Evolutionary conservation across 192 early-diverging fungal genomes (phyloP).

Genomic region (Glomus cerebriforme): DNA sequence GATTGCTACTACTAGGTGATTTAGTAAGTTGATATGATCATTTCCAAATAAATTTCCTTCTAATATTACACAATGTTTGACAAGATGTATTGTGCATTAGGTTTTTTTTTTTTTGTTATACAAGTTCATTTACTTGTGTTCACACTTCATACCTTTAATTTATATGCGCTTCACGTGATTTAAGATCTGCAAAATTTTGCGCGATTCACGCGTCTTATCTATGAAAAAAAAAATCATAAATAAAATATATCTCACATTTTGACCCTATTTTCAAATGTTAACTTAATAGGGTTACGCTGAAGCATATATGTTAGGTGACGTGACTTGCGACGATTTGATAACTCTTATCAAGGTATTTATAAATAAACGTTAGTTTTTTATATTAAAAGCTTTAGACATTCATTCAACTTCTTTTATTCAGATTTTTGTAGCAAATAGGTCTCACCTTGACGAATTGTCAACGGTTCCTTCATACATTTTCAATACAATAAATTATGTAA

Average conservation of each 20-base stretch:
- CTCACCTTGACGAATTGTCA: slow-evolving; percentile 47
- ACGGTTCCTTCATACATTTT: slow-evolving; percentile 53
- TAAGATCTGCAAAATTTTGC: not conserved
- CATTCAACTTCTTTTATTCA: slow-evolving; percentile 1
- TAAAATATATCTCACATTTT: not conserved
- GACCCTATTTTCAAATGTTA: not conserved
- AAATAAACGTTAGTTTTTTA: not conserved
- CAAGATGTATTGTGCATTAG: not conserved
- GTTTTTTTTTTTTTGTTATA: not conserved
- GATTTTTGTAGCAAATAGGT: slow-evolving; percentile 61
- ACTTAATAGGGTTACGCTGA: slow-evolving; percentile 64
- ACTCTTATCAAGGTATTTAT: slow-evolving; percentile 50
- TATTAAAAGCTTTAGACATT: not conserved
- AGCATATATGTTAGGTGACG: slow-evolving; percentile 69
- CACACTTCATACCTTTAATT: not conserved
- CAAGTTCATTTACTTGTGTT: not conserved
- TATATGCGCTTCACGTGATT: not conserved
- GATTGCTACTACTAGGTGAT: slow-evolving; percentile 52
- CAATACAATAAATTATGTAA: slow-evolving; percentile 52
- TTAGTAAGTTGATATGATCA: slow-evolving; percentile 41
- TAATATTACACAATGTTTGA: not conserved
- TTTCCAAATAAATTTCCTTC: too few relatives aligned
- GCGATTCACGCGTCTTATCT: too few relatives aligned
- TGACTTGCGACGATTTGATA: slow-evolving; percentile 56
- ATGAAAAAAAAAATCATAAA: too few relatives aligned